Evolutionary conservation across 352 stramenopile species (phyloP), one percentile per base, ranked within the genome.

Genomic region (Pythium apleroticum): DNA sequence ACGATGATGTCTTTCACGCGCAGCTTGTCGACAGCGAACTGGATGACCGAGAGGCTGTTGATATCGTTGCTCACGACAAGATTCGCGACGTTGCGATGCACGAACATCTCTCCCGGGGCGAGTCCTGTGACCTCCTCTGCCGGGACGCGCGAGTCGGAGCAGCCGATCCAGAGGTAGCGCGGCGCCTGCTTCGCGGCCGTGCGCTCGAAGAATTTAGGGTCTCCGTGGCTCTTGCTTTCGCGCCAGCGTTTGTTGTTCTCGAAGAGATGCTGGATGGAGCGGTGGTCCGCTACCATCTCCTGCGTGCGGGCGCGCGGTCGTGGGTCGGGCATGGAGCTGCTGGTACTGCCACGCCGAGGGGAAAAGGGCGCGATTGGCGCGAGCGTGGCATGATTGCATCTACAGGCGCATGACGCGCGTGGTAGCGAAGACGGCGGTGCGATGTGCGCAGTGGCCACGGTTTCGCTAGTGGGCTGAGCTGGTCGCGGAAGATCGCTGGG

Each of bases 1-100:
- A 97, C 81, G 48, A 96, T 90, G 55, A 97, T 94, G 71, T 97
- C 74, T 54, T 89, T 89, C 46, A 97, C 86, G 57, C 91, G 80
- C 35, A 97, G 74, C 53, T 88, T 74, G 55, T 93, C 86, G 17
- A 97, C 83, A 19, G 83, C 88, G 60, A 77, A 83, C 66, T 83
- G 72, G 35, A 80, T 68, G 45, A 77, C 62, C 24, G 68, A 73
- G 20, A 75, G 70, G 55, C 65, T 69, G 72, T 66, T 78, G 25
- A 83, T 58, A 53, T 83, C 72, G 50, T 74, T 79, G 35, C 61
- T 59, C 15, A 76, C 68, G 59, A 79, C 72, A 65, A 81, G 72
- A 67, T 91, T 90, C 35, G 79, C 81, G 15, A 90, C 72, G 67
- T 96, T 96, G 33, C 87, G 81, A 62, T 91, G 80, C 25, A 95